These are phyloP conservation scores for Cardamine resedifolia DNA, from an alignment of 345 rosid species.

Conservation along the genomic window DNA sequence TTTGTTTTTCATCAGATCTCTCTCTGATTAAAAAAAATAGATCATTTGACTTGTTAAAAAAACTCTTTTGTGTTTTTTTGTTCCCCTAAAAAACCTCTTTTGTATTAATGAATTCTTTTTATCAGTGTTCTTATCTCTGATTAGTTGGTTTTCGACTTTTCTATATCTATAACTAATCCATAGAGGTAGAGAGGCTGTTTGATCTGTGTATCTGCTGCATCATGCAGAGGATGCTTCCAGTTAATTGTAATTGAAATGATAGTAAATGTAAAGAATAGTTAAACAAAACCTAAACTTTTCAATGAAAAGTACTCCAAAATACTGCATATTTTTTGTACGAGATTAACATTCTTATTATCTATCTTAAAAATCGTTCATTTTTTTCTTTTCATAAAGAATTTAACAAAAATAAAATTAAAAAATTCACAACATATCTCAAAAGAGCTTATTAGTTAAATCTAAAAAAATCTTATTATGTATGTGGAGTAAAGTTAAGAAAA, in stretches of 20 bases:
- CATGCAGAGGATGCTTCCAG: background rate
- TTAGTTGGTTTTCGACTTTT: background rate
- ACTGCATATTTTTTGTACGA: background rate
- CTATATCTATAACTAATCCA: background rate
- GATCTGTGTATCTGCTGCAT: background rate
- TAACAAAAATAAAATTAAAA: too few species aligned
- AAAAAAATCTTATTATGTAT: background rate
- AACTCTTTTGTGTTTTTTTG: background rate
- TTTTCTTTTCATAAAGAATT: background rate
- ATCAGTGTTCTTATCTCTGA: background rate
- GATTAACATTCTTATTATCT: too few species aligned
- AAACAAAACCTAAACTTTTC: too few species aligned
- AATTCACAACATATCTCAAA: background rate
- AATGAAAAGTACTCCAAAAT: too few species aligned
- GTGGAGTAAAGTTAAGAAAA: background rate
- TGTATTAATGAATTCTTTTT: conserved; percentile 17
- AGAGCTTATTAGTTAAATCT: background rate
- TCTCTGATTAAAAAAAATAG: conserved; percentile 30
- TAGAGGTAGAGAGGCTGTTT: background rate
- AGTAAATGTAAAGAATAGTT: background rate
- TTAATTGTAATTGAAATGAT: background rate
- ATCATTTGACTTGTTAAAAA: background rate
- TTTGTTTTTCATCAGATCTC: conserved; percentile 31
- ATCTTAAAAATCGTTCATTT: background rate
- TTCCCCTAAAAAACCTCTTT: background rate